Percentiles rank a stretch among this genome's conserved stretches.
phyloP scores from a whole-genome alignment of 78 protist species.

The Dictyostelium purpureum region DNA sequence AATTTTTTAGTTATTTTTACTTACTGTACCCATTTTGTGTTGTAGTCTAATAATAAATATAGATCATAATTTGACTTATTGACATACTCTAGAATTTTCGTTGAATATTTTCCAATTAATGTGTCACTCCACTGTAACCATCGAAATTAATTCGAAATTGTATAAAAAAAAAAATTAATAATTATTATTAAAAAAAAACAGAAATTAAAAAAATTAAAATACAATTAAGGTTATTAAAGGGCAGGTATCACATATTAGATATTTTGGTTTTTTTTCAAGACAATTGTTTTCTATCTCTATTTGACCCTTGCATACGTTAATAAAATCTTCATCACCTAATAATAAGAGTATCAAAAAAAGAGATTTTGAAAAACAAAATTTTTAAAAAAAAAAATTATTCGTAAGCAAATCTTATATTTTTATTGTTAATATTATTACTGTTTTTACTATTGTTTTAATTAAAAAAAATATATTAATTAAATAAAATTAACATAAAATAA shows the following conservation, averaged over 20 bases:
- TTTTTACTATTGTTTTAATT: too few relatives aligned
- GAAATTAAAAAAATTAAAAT: neutral
- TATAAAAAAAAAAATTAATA: too few relatives aligned
- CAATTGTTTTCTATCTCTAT: slow-evolving; percentile 7
- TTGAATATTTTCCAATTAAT: slow-evolving; percentile 19
- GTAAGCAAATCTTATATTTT: too few relatives aligned
- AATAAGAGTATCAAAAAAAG: neutral
- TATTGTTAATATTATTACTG: too few relatives aligned
- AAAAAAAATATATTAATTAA: too few relatives aligned
- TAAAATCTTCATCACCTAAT: slow-evolving; percentile 34
- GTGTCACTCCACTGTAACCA: slow-evolving; percentile 33
- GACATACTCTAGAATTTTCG: neutral
- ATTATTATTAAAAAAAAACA: too few relatives aligned
- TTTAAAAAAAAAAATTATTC: neutral
- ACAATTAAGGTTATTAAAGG: slow-evolving; percentile 45
- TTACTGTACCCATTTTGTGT: slow-evolving; percentile 28
- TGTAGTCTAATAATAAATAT: slow-evolving; percentile 45
- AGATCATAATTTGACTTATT: slow-evolving; percentile 21
- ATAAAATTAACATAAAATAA: too few relatives aligned
- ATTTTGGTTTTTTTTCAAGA: neutral
- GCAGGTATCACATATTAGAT: slow-evolving; percentile 54
- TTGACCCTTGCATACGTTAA: slow-evolving; percentile 42
- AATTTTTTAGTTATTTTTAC: neutral
- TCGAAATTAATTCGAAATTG: neutral
- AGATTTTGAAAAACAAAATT: neutral